Conservation (phyloP, 768 basidiomycete genomes). For the Coprinopsis sp. region DNA sequence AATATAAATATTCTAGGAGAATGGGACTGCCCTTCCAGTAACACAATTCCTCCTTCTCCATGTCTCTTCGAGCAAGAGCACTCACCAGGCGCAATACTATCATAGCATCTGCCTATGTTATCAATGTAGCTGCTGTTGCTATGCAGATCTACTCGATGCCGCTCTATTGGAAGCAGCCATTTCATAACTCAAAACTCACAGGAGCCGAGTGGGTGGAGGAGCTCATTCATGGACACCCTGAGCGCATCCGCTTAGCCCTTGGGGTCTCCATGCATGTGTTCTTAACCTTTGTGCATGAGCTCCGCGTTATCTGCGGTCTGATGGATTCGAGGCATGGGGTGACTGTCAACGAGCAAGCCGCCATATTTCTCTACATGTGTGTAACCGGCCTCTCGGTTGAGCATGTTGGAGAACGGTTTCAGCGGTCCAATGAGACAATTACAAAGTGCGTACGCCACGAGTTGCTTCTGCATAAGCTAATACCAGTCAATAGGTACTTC, state of each 20-base stretch:
- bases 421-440: slow-evolving; percentile 4
- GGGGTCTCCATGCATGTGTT: slow-evolving; percentile 18
- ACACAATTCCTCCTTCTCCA: too few relatives aligned
- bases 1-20: too few relatives aligned
- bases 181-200: slow-evolving; percentile 14
- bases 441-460: not conserved
- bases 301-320: slow-evolving; percentile 12
- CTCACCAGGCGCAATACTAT: too few relatives aligned
- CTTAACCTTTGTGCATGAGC: slow-evolving; percentile 10
- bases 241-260: slow-evolving; percentile 13
- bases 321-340: slow-evolving; percentile 12
- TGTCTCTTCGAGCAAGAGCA: too few relatives aligned
- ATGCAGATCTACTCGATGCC: slow-evolving; percentile 4
- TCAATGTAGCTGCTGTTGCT: slow-evolving; percentile 8
- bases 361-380: slow-evolving; percentile 6
- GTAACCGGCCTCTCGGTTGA: slow-evolving; percentile 1
- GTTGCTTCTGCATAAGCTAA: slow-evolving; percentile 18
- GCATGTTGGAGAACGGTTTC: slow-evolving; percentile 7
- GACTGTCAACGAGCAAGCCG: slow-evolving; percentile 1
- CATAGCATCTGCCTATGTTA: slow-evolving; percentile 9
- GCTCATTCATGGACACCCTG: slow-evolving; percentile 16
- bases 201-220: slow-evolving; percentile 17
- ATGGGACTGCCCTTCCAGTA: too few relatives aligned
- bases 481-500: slow-evolving; percentile 24
- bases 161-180: slow-evolving; percentile 15